These are phyloP conservation scores for Theobroma grandiflorum DNA, from an alignment of 441 rosid genomes.

Conservation along the genomic window DNA sequence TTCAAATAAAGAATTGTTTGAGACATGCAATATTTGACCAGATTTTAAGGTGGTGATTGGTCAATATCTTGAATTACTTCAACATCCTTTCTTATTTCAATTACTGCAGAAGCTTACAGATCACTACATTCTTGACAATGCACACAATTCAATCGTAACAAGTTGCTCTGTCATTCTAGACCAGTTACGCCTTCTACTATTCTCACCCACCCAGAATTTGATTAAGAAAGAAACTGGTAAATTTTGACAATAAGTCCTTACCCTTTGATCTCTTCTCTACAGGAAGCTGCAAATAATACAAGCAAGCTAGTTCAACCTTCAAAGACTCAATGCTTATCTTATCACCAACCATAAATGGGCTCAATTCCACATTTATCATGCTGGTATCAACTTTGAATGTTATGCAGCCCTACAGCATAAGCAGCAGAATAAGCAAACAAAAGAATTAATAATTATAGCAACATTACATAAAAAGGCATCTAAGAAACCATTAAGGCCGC, in stretches of 20 bases:
- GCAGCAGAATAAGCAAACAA: slow-evolving; percentile 17
- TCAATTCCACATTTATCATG: slow-evolving; percentile 52
- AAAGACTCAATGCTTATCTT: slow-evolving; percentile 56
- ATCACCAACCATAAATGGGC: slow-evolving; percentile 44
- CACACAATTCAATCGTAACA: slow-evolving; percentile 1
- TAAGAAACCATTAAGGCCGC: slow-evolving; percentile 3
- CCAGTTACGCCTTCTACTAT: not conserved
- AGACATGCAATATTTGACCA: not conserved
- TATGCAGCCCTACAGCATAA: slow-evolving; percentile 50
- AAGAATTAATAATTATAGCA: slow-evolving; percentile 14
- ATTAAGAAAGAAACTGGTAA: slow-evolving; percentile 19
- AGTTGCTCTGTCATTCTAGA: slow-evolving; percentile 17
- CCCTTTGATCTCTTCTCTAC: slow-evolving; percentile 81
- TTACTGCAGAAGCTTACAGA: not conserved
- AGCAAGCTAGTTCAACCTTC: slow-evolving; percentile 87
- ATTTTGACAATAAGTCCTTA: slow-evolving; percentile 36
- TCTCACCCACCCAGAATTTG: not conserved
- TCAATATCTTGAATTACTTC: slow-evolving; percentile 10
- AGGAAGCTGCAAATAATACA: slow-evolving; percentile 84
- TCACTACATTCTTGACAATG: not conserved
- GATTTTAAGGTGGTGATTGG: not conserved
- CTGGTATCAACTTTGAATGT: slow-evolving; percentile 65
- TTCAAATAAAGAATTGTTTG: not conserved
- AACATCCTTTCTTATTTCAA: slow-evolving; percentile 11
- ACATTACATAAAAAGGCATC: slow-evolving; percentile 4